These are phyloP conservation scores for Aspergillus avenaceus DNA, from an alignment of 495 filamentous ascomycete genomes.

Conservation along the genomic window DNA sequence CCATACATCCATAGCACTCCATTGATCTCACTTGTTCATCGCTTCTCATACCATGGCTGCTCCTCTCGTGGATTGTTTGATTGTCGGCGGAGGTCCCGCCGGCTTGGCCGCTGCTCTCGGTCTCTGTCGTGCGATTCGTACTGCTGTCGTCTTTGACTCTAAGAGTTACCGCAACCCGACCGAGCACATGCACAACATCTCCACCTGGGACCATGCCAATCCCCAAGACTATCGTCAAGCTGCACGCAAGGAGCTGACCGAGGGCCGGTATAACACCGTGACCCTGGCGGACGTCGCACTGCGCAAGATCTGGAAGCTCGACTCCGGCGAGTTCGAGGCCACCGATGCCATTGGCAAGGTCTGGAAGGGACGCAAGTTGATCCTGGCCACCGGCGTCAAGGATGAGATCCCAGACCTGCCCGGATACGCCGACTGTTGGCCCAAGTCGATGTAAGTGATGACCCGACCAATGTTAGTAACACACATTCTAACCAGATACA, in stretches of 20 bases:
- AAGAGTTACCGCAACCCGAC: slow-evolving; percentile 3
- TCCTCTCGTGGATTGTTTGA: no score
- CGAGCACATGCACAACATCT: slow-evolving; percentile 2
- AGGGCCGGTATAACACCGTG: not conserved
- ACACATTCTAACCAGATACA: no score
- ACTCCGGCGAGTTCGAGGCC: not conserved
- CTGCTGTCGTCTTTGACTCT: not conserved
- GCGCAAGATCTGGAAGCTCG: not conserved
- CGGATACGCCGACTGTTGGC: slow-evolving; percentile 2
- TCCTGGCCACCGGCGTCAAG: not conserved
- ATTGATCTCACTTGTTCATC: no score
- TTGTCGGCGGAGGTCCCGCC: slow-evolving; percentile 7
- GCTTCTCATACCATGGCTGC: no score
- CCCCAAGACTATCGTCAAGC: not conserved
- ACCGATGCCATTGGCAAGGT: not conserved
- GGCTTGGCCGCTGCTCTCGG: not conserved
- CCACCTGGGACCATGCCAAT: not conserved
- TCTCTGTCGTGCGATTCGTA: not conserved
- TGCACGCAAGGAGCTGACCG: not conserved
- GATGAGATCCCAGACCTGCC: not conserved
- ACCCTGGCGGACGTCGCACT: not conserved
- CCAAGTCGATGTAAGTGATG: not conserved
- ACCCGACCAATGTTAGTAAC: not conserved
- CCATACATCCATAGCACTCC: no score
- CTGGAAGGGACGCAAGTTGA: not conserved